Conservation (phyloP, 2,329 filamentous ascomycete genomes). For the Aureobasidium uvarum region DNA sequence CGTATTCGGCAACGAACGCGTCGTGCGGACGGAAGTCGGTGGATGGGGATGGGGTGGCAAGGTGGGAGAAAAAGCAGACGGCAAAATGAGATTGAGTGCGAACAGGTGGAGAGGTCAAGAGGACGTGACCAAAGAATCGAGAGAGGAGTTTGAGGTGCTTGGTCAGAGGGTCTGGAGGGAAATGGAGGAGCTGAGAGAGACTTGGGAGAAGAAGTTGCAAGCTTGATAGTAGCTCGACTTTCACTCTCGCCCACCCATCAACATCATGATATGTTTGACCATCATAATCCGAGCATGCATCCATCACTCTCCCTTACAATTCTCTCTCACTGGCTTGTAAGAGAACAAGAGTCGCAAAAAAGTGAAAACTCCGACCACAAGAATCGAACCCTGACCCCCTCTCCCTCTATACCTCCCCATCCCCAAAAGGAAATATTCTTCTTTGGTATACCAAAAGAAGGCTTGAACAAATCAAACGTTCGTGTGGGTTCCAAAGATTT, state of each 20-base stretch:
- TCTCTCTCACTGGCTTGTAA: too few relatives aligned
- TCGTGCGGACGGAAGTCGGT: constrained; percentile 77
- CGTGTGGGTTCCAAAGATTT: constrained; percentile 24
- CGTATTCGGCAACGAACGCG: constrained; percentile 56
- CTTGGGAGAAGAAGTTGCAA: constrained; percentile 44
- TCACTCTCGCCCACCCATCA: background rate
- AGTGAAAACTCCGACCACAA: background rate
- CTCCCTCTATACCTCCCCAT: background rate
- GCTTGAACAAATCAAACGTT: constrained; percentile 10
- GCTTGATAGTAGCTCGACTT: background rate
- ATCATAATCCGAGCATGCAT: too few relatives aligned
- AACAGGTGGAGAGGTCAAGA: constrained; percentile 58
- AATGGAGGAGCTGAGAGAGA: constrained; percentile 39
- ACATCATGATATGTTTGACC: too few relatives aligned
- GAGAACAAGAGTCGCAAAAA: background rate
- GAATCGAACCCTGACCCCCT: background rate
- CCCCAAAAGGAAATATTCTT: constrained; percentile 1
- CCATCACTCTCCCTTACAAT: too few relatives aligned
- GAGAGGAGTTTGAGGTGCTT: constrained; percentile 69
- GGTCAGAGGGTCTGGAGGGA: constrained; percentile 53
- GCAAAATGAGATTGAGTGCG: constrained; percentile 47
- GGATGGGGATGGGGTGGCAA: constrained; percentile 72
- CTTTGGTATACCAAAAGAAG: background rate
- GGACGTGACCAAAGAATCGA: constrained; percentile 61
- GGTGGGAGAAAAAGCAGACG: constrained; percentile 49